These are phyloP conservation scores for Cryptococcus floricola DNA, from an alignment of 1,284 basidiomycete genomes.

Conservation along the genomic window DNA sequence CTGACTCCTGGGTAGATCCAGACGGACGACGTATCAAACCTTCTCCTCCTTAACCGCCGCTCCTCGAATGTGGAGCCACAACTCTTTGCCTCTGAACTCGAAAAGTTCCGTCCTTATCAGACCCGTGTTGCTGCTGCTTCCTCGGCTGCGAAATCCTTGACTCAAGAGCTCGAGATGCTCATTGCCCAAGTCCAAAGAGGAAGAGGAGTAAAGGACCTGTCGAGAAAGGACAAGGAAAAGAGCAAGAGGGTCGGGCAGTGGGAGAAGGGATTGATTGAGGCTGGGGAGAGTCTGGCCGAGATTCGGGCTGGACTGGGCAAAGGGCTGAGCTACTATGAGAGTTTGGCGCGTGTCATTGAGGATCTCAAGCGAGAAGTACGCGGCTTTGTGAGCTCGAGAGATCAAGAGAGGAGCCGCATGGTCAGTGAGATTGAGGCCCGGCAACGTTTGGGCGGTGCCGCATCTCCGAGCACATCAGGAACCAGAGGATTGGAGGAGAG, in stretches of 20 bases:
- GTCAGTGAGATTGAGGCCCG: conserved; percentile 66
- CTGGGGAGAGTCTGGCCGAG: conserved; percentile 79
- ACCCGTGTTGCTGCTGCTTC: conserved; percentile 71
- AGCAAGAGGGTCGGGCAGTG: conserved; percentile 69
- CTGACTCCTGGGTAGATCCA: conserved; percentile 64
- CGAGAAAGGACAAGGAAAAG: conserved; percentile 67
- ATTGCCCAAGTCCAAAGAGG: conserved; percentile 69
- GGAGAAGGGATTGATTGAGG: conserved; percentile 65
- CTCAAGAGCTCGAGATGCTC: conserved; percentile 67
- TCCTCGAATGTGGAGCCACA: conserved; percentile 78
- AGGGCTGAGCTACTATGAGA: conserved; percentile 81
- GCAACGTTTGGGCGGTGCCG: conserved; percentile 24
- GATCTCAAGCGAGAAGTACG: conserved; percentile 62
- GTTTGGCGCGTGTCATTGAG: conserved; percentile 65
- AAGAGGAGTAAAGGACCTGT: conserved; percentile 67
- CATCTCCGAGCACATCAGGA: conserved; percentile 14
- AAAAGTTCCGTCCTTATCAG: conserved; percentile 92
- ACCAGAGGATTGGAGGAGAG: conserved; percentile 29
- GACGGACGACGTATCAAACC: conserved; percentile 91
- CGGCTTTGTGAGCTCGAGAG: conserved; percentile 62
- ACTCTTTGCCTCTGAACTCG: conserved; percentile 86
- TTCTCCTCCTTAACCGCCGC: conserved; percentile 85
- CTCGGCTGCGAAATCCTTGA: conserved; percentile 66
- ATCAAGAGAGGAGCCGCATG: conserved; percentile 67
- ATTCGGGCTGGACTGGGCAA: conserved; percentile 80